These are phyloP conservation scores for Primulina tabacum DNA, from an alignment of 257 asterid species.

Conservation along the genomic window DNA sequence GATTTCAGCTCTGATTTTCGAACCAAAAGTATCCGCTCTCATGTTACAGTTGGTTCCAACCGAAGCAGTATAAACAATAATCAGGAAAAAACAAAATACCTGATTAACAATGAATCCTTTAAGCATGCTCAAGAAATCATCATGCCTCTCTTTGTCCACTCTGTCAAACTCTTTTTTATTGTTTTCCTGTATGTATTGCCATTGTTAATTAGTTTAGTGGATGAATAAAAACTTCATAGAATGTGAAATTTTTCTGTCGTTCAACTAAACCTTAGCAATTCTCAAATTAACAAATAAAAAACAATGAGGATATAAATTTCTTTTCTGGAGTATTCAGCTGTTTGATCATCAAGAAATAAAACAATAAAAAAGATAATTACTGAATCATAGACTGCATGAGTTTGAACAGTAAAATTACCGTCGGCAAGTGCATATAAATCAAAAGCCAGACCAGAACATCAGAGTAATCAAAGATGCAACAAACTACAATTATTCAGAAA, in stretches of 20 bases:
- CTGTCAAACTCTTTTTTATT: slow-evolving; percentile 86
- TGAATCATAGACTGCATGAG: no score
- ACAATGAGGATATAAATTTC: background rate
- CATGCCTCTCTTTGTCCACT: slow-evolving; percentile 77
- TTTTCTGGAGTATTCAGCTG: background rate
- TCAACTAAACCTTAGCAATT: no score
- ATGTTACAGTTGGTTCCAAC: background rate
- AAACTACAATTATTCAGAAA: no score
- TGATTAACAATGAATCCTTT: slow-evolving; percentile 92
- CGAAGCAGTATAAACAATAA: no score
- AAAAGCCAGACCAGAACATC: no score
- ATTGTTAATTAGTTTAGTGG: background rate
- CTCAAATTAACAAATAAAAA: no score
- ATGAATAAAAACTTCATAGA: background rate
- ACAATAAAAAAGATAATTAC: no score
- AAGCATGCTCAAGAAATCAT: slow-evolving; percentile 83
- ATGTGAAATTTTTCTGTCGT: no score
- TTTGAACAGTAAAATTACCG: no score
- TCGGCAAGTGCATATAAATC: background rate
- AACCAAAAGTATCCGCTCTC: background rate
- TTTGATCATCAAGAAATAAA: no score
- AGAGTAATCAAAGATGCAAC: no score
- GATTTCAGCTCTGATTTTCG: background rate
- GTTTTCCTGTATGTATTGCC: slow-evolving; percentile 59
- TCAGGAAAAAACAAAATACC: slow-evolving; percentile 36